Evolutionary conservation across 352 stramenopile genomes (phyloP), one percentile per base, ranked within the genome.

Genomic region (Bremia lactucae): DNA sequence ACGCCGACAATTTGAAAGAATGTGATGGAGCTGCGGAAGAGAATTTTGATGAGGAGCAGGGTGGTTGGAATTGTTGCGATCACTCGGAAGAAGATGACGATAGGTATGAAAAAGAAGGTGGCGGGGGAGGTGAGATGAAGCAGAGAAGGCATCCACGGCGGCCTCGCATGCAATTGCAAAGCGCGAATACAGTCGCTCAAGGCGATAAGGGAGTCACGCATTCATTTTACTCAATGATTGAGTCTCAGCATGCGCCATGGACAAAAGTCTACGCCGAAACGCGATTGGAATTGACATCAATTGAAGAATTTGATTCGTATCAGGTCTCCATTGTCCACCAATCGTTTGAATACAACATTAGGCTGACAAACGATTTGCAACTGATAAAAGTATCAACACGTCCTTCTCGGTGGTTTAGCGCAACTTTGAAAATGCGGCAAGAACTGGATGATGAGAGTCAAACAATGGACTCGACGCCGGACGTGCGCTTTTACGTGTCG

Each of bases 381-480:
- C 51, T 87, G 9, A 62, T 68, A 9, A 81, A 77, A 29, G 42
- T 83, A 25, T 69, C 64, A 26, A 85, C 74, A 0, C 72, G 74
- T 1, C 61, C 77, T 23, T 69, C 59, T 15, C 70, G 77, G 2
- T 90, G 74, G 77, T 83, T 90, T 42, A 85, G 66, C 35, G 52
- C 74, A 13, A 90, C 77, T 33, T 46, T 90, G 28, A 90, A 90
- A 51, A 87, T 87, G 74, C 71, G 65, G 6, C 74, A 90, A 45
- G 77, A 90, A 40, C 59, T 87, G 25, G 53, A 84, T 16, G 66
- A 83, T 18, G 67, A 82, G 10, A 49, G 23, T 7, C 62, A 65
- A 8, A 54, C 25, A 31, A 85, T 87, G 74, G 77, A 90, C 45
- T 49, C 52, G 0, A 90, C 74, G 4, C 74, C 72, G 0, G 77